Evolutionary conservation across 768 basidiomycete genomes (phyloP), one percentile per base, ranked within the genome.

Genomic region (Cystobasidium onofrii): DNA sequence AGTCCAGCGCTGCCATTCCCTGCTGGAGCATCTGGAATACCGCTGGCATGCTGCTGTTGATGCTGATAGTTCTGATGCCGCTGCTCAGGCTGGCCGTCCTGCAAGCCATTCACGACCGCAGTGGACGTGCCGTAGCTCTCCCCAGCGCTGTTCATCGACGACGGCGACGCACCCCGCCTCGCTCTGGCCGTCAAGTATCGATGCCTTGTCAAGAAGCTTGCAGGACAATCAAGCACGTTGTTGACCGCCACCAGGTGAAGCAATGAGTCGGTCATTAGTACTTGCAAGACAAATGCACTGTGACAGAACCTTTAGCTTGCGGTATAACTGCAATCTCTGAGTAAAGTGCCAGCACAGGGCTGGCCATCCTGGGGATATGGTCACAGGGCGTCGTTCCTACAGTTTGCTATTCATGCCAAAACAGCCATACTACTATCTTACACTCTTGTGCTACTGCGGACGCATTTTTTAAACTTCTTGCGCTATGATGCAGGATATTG

Each of bases 41-140:
- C 63, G 17, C 34, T 20, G 27, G 17, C 44, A 29, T 36, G 63
- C 39, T 34, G 63, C 9, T 64, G 39, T 23, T 27, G 27, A 17
- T 34, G n/a, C 17, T 13, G 33, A 0, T 43, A 15, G 6, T 64
- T 31, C 18, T 13, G 39, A 7, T 41, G 64, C 44, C 23, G 64
- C 64, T 64, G 64, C 64, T 64, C 39, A 9, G 7, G 64, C 33
- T 36, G 31, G 64, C 39, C 29, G 17, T 64, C 57, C 29, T 60
- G 57, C 57, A 60, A 12, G 33, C 57, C 57, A 60, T 60, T 60
- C 29, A 29, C 57, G 33, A 29, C 52, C 6, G 57, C 57, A 29
- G 57, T 27, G 2, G 27, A 20, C 13, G 29, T 34, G 64, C 39
- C 39, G 64, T 1, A 41, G 64, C 44, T 43, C 10, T 43, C 39